A percentile compares a stretch with the other conserved stretches of the same genome.
Conservation (phyloP, 768 basidiomycete species). For the Amylocystis lapponica region DNA sequence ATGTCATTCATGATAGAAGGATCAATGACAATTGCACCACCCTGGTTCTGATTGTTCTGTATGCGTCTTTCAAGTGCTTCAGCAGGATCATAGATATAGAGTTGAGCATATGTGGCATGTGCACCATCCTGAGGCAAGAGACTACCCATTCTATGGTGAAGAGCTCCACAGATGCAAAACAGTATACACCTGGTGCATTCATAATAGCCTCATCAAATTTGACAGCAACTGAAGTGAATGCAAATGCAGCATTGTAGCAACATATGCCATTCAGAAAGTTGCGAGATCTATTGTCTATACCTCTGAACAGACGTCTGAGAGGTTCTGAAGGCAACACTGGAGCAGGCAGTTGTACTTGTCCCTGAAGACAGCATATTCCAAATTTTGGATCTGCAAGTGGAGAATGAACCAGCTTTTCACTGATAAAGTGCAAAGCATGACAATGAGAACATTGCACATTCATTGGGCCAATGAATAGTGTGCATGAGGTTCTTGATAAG, state of each 20-base stretch:
- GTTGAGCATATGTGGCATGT: conserved; percentile 31
- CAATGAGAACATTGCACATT: conserved; percentile 27
- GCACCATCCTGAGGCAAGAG: conserved; percentile 20
- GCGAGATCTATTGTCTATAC: conserved; percentile 9
- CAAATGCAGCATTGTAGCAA: conserved; percentile 37
- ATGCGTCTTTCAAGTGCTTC: conserved; percentile 26
- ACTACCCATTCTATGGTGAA: conserved; percentile 31
- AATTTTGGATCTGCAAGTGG: conserved; percentile 20
- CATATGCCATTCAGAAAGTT: conserved; percentile 31
- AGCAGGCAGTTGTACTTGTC: conserved; percentile 26
- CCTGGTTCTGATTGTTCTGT: conserved; percentile 1
- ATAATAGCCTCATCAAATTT: conserved; percentile 24
- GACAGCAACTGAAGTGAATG: conserved; percentile 34
- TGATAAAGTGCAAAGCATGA: conserved; percentile 32
- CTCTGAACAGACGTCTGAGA: conserved; percentile 18
- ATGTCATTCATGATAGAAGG: conserved; percentile 7
- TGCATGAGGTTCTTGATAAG: not conserved
- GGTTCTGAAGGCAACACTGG: conserved; percentile 16
- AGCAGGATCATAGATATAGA: conserved; percentile 36
- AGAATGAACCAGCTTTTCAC: conserved; percentile 18
- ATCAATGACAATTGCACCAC: no score
- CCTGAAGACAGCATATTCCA: conserved; percentile 31
- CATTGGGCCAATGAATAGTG: conserved; percentile 27
- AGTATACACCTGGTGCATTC: conserved; percentile 26
- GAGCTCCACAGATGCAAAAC: conserved; percentile 32